Percentiles rank a stretch among this genome's conserved stretches.
Conservation (phyloP, 2,329 filamentous ascomycete species). For the Cladophialophora carrionii region DNA sequence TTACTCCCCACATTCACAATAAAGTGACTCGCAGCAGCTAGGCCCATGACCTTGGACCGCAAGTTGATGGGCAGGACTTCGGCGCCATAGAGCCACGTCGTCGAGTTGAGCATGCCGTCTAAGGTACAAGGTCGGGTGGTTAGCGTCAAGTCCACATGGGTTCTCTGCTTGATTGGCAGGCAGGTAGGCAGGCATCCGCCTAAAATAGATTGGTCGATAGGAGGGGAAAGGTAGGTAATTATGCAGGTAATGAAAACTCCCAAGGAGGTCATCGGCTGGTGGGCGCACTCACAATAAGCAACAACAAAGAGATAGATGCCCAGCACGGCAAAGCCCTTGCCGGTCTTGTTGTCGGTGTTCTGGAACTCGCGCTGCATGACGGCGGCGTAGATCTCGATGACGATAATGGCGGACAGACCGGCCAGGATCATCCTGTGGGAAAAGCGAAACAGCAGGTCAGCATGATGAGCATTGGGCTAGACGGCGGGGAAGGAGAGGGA, state of each 20-base stretch:
- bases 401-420: slow-evolving; percentile 56
- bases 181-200: not conserved
- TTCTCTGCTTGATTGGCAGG: not conserved
- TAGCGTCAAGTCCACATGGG: not conserved
- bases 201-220: no score
- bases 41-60: slow-evolving; percentile 80
- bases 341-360: slow-evolving; percentile 57
- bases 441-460: not conserved
- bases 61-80: slow-evolving; percentile 89
- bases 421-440: slow-evolving; percentile 57
- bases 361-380: slow-evolving; percentile 63
- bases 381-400: slow-evolving; percentile 63
- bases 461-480: slow-evolving; percentile 28
- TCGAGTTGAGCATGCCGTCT: slow-evolving; percentile 53
- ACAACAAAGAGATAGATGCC: slow-evolving; percentile 64
- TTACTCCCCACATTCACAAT: slow-evolving; percentile 58
- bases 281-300: slow-evolving; percentile 53
- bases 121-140: not conserved
- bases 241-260: no score
- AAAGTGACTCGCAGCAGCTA: slow-evolving; percentile 84
- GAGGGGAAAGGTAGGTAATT: no score
- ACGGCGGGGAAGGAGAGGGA: not conserved
- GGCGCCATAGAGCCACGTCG: slow-evolving; percentile 78
- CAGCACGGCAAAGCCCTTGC: slow-evolving; percentile 63
- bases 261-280: no score